phyloP scores from a whole-genome alignment of 2,329 filamentous ascomycete genomes.

The Pseudopyrenochaeta lycopersici region DNA sequence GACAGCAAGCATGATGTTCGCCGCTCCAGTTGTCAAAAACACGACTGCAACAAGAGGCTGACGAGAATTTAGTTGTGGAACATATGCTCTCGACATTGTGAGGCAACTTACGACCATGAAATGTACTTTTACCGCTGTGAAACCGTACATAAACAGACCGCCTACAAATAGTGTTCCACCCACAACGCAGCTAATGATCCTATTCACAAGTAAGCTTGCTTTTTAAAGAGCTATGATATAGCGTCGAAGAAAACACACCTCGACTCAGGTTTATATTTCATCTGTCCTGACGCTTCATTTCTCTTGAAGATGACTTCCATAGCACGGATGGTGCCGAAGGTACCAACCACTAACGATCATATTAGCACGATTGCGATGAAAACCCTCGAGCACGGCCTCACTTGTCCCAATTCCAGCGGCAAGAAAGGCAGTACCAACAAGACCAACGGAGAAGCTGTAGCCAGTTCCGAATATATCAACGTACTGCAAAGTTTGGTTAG shows the following conservation, averaged over 20 bases:
- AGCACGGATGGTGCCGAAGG: slow-evolving; percentile 17
- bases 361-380: neutral
- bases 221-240: neutral
- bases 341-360: slow-evolving; percentile 10
- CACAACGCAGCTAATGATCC: slow-evolving; percentile 14
- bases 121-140: slow-evolving; percentile 14
- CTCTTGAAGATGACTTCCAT: slow-evolving; percentile 21
- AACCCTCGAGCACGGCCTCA: neutral
- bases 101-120: slow-evolving; percentile 14
- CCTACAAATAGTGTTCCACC: slow-evolving; percentile 9
- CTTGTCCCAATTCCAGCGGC: slow-evolving; percentile 16
- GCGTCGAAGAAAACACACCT: neutral
- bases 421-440: slow-evolving; percentile 20
- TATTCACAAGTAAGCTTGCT: neutral
- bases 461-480: slow-evolving; percentile 15
- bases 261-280: slow-evolving; percentile 17
- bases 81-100: neutral
- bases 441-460: slow-evolving; percentile 19
- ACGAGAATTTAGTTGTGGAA: neutral
- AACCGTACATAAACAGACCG: slow-evolving; percentile 22
- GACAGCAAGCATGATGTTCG: slow-evolving; percentile 19
- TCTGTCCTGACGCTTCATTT: slow-evolving; percentile 4
- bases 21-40: slow-evolving; percentile 11
- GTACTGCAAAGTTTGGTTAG: slow-evolving; percentile 1
- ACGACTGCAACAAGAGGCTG: slow-evolving; percentile 11